Evolutionary conservation across 495 filamentous ascomycete genomes (phyloP).

Genomic region (Neurospora sp.): DNA sequence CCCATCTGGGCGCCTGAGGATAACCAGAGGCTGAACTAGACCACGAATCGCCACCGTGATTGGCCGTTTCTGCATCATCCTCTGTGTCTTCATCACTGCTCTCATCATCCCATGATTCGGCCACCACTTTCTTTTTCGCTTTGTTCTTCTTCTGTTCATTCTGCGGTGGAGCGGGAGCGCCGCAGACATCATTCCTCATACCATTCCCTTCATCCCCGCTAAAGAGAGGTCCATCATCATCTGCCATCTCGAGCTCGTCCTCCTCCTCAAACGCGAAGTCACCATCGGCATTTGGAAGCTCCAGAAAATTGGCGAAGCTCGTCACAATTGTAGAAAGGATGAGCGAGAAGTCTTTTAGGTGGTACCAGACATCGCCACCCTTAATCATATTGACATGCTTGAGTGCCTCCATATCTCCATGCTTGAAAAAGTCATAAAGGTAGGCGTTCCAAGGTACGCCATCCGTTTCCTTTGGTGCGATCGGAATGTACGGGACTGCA

Average conservation of each 20-base stretch:
- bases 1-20: conserved; percentile 1
- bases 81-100: conserved; percentile 7
- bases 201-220: conserved; percentile 4
- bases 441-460: conserved; percentile 55
- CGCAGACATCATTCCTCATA: not conserved
- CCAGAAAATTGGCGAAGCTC: conserved; percentile 41
- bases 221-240: conserved; percentile 30
- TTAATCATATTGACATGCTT: conserved; percentile 49
- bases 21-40: not conserved
- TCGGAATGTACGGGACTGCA: conserved; percentile 54
- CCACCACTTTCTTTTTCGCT: conserved; percentile 15
- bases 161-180: not conserved
- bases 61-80: conserved; percentile 7
- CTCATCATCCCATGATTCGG: conserved; percentile 21
- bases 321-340: conserved; percentile 56
- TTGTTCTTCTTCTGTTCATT: not conserved
- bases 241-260: conserved; percentile 19
- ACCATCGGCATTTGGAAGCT: conserved; percentile 25
- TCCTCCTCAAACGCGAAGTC: not conserved
- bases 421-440: conserved; percentile 64
- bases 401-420: conserved; percentile 50
- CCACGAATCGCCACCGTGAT: conserved; percentile 3
- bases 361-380: conserved; percentile 56
- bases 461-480: conserved; percentile 41
- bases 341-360: conserved; percentile 60